Percentiles rank a stretch among this genome's conserved stretches.
Conservation (phyloP, 441 rosid species). For the Breynia disticha region DNA sequence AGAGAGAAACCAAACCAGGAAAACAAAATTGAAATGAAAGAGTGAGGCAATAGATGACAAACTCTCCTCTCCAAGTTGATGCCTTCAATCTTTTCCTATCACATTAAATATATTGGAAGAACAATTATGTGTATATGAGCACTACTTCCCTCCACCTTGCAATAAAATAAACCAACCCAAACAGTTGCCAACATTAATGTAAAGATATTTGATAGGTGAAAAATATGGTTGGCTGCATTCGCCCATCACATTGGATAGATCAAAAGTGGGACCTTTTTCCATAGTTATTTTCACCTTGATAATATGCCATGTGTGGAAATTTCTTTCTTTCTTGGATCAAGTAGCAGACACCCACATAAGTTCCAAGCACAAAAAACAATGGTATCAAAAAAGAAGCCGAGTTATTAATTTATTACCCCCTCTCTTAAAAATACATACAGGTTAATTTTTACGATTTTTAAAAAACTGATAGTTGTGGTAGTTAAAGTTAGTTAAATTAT, state of each 20-base stretch:
- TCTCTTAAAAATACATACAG: no score
- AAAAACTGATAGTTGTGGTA: no score
- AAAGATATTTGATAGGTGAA: constrained; percentile 9
- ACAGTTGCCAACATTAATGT: constrained; percentile 19
- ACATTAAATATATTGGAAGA: constrained; percentile 29
- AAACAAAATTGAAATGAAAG: not conserved
- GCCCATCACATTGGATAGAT: constrained; percentile 10
- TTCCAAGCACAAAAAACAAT: no score
- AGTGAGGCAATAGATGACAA: constrained; percentile 25
- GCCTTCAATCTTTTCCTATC: constrained; percentile 20
- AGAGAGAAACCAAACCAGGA: constrained; percentile 15
- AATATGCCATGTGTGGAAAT: constrained; percentile 17
- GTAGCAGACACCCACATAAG: constrained; percentile 1
- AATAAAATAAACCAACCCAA: constrained; percentile 22
- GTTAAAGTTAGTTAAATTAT: no score
- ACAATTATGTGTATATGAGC: constrained; percentile 15
- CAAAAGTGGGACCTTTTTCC: constrained; percentile 1
- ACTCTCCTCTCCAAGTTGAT: constrained; percentile 26
- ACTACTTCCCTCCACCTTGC: constrained; percentile 21
- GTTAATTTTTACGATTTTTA: no score
- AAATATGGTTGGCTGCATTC: constrained; percentile 9
- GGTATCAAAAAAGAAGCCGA: no score
- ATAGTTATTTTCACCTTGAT: constrained; percentile 3
- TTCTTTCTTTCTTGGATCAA: not conserved
- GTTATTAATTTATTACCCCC: no score